Evolutionary conservation across 305 asterid species (phyloP), one percentile per base, ranked within the genome.

Genomic region (Solanum hybrid): DNA sequence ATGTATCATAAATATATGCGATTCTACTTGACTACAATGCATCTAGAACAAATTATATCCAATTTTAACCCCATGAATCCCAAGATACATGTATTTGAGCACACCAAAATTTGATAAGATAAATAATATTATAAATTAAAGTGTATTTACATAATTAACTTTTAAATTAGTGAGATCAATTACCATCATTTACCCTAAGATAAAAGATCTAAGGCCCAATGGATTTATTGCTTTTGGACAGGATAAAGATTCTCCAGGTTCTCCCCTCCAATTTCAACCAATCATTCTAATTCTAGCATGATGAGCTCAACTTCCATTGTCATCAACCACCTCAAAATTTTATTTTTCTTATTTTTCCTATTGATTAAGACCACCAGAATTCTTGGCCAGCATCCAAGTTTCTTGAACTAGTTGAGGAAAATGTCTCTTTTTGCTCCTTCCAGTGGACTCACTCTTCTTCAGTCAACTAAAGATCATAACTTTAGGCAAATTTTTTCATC

Each of bases 401-500:
- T 90, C 91, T 88, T 85, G 89, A 93, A 89, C 76, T 45, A 84
- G 87, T 84, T 51, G 75, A 84, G 85, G 89, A 90, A 93, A 90
- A 97, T 96, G 99, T 93, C 95, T 42, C 42, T 90, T 90, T 94
- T 88, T 94, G 87, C 94, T 32, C 89, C 95, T 88, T 93, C 92
- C 91, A 93, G 88, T 92, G 93, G 94, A 51, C 90, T 94, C 77
- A 82, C 92, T 24, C 89, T 90, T 71, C 92, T 90, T 71, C 92
- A 88, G 32, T 85, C 93, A 32, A 90, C 94, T 81, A 93, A 87
- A 91, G 29, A 56, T 82, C 93, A 87, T 27, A 86, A 88, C 90
- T 88, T 88, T 31, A 89, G 81, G 42, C 87, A 90, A 88, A 72
- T 87, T 24, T 82, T 92, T 80, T 34, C 93, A 77, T 94, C 96